Evolutionary conservation across 2,329 filamentous ascomycete genomes (phyloP).

Genomic region (Cladophialophora chaetospira): DNA sequence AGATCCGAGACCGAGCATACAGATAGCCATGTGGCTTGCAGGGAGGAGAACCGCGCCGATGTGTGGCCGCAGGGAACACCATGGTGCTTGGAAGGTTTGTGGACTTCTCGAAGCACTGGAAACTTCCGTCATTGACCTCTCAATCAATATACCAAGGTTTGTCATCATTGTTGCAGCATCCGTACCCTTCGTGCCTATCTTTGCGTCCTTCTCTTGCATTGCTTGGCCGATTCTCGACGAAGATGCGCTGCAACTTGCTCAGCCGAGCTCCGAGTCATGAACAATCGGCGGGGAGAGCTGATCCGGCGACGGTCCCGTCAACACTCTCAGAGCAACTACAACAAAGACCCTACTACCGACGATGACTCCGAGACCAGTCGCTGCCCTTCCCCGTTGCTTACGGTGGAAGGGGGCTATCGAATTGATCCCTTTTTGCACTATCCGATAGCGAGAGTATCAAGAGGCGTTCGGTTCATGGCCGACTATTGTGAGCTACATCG

Average conservation of each 20-base stretch:
- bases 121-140: background rate
- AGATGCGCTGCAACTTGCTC: background rate
- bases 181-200: no score
- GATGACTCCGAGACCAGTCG: slow-evolving; percentile 24
- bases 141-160: no score
- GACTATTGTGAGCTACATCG: slow-evolving; percentile 18
- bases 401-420: slow-evolving; percentile 16
- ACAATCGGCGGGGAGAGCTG: slow-evolving; percentile 4
- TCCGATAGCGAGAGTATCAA: slow-evolving; percentile 9
- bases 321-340: slow-evolving; percentile 1
- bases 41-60: background rate
- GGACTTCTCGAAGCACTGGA: background rate
- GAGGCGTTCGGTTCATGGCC: slow-evolving; percentile 18
- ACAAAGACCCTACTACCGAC: slow-evolving; percentile 6
- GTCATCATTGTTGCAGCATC: no score
- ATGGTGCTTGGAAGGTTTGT: background rate
- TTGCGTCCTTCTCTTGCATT: no score
- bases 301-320: slow-evolving; percentile 3
- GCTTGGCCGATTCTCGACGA: background rate
- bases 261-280: background rate
- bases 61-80: background rate
- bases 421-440: slow-evolving; percentile 19
- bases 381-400: slow-evolving; percentile 20
- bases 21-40: slow-evolving; percentile 4
- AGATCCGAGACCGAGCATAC: slow-evolving; percentile 1